These are phyloP conservation scores for Penicillium sp. DNA, from an alignment of 2,329 filamentous ascomycete genomes.

Conservation along the genomic window DNA sequence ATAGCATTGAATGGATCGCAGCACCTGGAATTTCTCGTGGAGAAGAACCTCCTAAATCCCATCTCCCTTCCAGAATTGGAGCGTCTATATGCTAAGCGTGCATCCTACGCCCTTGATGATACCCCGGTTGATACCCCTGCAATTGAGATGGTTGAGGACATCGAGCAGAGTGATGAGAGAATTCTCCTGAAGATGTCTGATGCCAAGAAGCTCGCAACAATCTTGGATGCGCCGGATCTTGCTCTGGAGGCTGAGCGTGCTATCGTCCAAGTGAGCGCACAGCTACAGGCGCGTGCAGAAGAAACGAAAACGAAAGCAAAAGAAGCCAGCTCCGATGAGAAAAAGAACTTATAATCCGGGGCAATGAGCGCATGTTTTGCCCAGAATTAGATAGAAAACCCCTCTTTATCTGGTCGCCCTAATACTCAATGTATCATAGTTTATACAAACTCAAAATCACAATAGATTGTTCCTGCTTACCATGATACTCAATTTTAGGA, in stretches of 20 bases:
- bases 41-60: conserved; percentile 68
- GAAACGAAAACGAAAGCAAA: conserved; percentile 21
- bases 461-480: not conserved
- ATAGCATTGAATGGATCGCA: conserved; percentile 76
- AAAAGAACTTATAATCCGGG: conserved; percentile 22
- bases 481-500: not conserved
- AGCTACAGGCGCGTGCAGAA: conserved; percentile 28
- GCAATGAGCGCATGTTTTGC: not conserved
- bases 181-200: conserved; percentile 49
- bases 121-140: conserved; percentile 28
- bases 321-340: conserved; percentile 16
- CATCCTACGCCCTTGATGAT: conserved; percentile 32
- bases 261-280: conserved; percentile 66
- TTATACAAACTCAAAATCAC: not conserved
- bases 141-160: conserved; percentile 33
- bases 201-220: conserved; percentile 59
- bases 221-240: conserved; percentile 67
- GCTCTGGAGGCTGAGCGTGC: conserved; percentile 73
- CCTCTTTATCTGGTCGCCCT: not conserved
- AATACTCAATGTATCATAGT: conserved; percentile 1
- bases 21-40: conserved; percentile 77
- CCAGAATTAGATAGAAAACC: not conserved
- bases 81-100: conserved; percentile 63
- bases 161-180: conserved; percentile 45
- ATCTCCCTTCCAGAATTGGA: conserved; percentile 70